Percentiles rank a stretch among this genome's conserved stretches.
phyloP scores from a whole-genome alignment of 768 basidiomycete genomes.

The Phaeolepiota aurea region DNA sequence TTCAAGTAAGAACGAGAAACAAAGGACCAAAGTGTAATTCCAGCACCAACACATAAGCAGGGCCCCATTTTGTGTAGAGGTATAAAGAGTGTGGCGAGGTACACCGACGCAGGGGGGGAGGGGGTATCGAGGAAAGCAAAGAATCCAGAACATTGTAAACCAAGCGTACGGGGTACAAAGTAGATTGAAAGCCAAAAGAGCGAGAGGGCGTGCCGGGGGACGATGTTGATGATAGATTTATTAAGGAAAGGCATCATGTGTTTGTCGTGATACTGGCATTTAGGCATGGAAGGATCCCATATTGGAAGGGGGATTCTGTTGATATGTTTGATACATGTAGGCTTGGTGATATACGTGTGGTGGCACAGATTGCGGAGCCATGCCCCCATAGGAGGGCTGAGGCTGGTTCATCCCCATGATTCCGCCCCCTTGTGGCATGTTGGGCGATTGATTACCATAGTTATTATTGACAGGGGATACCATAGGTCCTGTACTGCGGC shows the following conservation, averaged over 20 bases:
- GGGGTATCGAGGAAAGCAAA: slow-evolving; percentile 24
- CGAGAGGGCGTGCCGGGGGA: slow-evolving; percentile 15
- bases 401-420: slow-evolving; percentile 60
- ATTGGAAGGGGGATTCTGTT: slow-evolving; percentile 61
- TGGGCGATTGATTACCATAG: slow-evolving; percentile 58
- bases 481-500: slow-evolving; percentile 42
- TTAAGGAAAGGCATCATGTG: slow-evolving; percentile 35
- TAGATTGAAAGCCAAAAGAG: slow-evolving; percentile 20
- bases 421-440: slow-evolving; percentile 43
- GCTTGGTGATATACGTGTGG: slow-evolving; percentile 61
- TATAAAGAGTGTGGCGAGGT: slow-evolving; percentile 23
- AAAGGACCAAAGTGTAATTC: slow-evolving; percentile 26
- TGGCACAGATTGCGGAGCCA: slow-evolving; percentile 51
- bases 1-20: slow-evolving; percentile 19
- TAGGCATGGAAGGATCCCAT: slow-evolving; percentile 72
- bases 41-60: slow-evolving; percentile 22
- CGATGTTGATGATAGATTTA: slow-evolving; percentile 17
- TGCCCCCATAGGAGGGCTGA: slow-evolving; percentile 55
- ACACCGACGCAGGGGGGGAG: slow-evolving; percentile 19
- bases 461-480: slow-evolving; percentile 34
- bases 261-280: slow-evolving; percentile 29
- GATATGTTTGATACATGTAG: slow-evolving; percentile 82
- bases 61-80: slow-evolving; percentile 14
- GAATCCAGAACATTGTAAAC: slow-evolving; percentile 24
- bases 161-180: slow-evolving; percentile 24